These are phyloP conservation scores for Mallotus nudiflorus DNA, from an alignment of 345 rosid genomes.

Conservation along the genomic window DNA sequence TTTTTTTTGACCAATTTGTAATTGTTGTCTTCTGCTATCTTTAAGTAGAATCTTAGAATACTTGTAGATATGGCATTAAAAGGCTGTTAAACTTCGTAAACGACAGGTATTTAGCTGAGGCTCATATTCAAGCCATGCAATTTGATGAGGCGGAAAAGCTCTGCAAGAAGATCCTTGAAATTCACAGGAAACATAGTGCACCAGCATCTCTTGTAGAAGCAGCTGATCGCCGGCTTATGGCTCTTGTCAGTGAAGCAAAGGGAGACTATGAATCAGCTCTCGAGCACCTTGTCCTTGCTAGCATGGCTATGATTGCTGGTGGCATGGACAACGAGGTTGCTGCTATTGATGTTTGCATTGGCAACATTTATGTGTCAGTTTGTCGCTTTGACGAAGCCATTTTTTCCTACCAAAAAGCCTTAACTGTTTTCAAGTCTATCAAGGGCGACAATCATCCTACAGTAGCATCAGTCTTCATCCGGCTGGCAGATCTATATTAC, in stretches of 20 bases:
- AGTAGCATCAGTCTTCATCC: conserved; percentile 85
- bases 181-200: conserved; percentile 78
- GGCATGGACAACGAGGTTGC: conserved; percentile 93
- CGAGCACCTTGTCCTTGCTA: conserved; percentile 95
- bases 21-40: not conserved
- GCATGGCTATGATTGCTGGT: conserved; percentile 91
- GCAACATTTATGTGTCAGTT: conserved; percentile 75
- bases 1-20: not conserved
- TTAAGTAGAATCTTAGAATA: not conserved
- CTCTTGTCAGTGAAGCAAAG: conserved; percentile 88
- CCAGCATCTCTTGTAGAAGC: conserved; percentile 95
- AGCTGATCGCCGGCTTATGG: conserved; percentile 88
- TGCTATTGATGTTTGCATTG: conserved; percentile 88
- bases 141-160: conserved; percentile 92
- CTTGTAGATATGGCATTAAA: not conserved
- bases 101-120: conserved; percentile 90
- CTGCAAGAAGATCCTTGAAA: conserved; percentile 80
- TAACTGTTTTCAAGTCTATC: conserved; percentile 83
- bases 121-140: conserved; percentile 95
- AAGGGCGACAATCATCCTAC: conserved; percentile 87
- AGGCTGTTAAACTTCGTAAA: conserved; percentile 7
- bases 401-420: conserved; percentile 96
- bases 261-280: conserved; percentile 91
- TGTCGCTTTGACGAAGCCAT: conserved; percentile 93
- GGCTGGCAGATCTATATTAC: conserved; percentile 87